Conservation (phyloP, 441 rosid genomes). For the Gossypium schwendimanii region DNA sequence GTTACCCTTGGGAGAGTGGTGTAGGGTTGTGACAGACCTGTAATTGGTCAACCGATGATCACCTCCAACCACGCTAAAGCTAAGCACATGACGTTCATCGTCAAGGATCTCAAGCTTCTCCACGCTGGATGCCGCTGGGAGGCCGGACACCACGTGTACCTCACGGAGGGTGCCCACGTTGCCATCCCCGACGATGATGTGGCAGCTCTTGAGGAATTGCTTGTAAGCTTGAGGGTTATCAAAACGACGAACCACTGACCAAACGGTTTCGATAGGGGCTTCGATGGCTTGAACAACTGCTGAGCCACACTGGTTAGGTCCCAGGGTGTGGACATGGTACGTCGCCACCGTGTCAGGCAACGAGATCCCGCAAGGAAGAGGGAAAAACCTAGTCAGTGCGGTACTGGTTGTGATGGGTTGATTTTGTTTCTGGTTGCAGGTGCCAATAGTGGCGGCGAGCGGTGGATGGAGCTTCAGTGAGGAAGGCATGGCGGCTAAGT, state of each 20-base stretch:
- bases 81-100: slow-evolving; percentile 60
- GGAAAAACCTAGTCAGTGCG: neutral
- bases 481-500: slow-evolving; percentile 39
- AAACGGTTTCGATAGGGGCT: slow-evolving; percentile 51
- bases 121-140: slow-evolving; percentile 59
- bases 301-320: slow-evolving; percentile 57
- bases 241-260: slow-evolving; percentile 72
- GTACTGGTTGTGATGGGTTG: slow-evolving; percentile 21
- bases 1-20: slow-evolving; percentile 25
- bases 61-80: slow-evolving; percentile 74
- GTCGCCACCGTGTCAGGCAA: slow-evolving; percentile 42
- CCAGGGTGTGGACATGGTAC: slow-evolving; percentile 36
- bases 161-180: slow-evolving; percentile 21
- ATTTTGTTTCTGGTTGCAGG: slow-evolving; percentile 24
- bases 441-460: slow-evolving; percentile 6
- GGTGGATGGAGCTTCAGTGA: neutral
- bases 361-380: slow-evolving; percentile 23
- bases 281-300: slow-evolving; percentile 44
- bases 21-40: slow-evolving; percentile 67
- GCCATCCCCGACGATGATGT: slow-evolving; percentile 55
- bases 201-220: slow-evolving; percentile 66
- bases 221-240: slow-evolving; percentile 72
- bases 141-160: slow-evolving; percentile 10
- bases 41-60: slow-evolving; percentile 70
- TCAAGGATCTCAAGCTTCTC: slow-evolving; percentile 76